Conservation (phyloP, 805 yeast genomes). For the Wickerhamomyces ciferrii region DNA sequence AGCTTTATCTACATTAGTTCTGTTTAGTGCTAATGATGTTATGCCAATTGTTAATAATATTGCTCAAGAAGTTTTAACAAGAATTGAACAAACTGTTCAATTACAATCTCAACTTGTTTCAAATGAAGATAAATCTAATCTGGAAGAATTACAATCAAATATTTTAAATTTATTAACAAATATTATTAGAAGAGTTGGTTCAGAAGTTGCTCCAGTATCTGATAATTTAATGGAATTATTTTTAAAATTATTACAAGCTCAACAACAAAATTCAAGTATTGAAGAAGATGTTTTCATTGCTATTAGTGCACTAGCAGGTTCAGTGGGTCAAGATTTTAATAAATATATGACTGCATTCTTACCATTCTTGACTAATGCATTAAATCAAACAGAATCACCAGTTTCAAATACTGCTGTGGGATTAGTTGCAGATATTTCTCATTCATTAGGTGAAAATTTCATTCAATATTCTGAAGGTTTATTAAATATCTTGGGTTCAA, state of each 20-base stretch:
- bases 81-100: conserved; percentile 66
- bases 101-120: conserved; percentile 54
- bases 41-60: conserved; percentile 64
- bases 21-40: conserved; percentile 66
- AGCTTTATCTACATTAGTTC: conserved; percentile 79
- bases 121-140: conserved; percentile 66
- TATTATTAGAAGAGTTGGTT: conserved; percentile 58
- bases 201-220: conserved; percentile 59
- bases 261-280: conserved; percentile 59
- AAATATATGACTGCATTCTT: conserved; percentile 77
- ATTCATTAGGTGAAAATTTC: conserved; percentile 73
- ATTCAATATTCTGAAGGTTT: conserved; percentile 73
- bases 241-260: conserved; percentile 58
- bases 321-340: conserved; percentile 65
- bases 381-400: conserved; percentile 77
- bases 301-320: conserved; percentile 81
- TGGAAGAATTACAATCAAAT: conserved; percentile 87
- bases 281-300: conserved; percentile 96
- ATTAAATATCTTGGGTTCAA: conserved; percentile 77
- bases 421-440: conserved; percentile 88
- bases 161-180: conserved; percentile 20
- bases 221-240: conserved; percentile 84
- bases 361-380: conserved; percentile 76
- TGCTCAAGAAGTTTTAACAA: conserved; percentile 67
- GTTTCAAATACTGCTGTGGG: conserved; percentile 91